Evolutionary conservation across 257 asterid species (phyloP).

Genomic region (Fraxinus americana): DNA sequence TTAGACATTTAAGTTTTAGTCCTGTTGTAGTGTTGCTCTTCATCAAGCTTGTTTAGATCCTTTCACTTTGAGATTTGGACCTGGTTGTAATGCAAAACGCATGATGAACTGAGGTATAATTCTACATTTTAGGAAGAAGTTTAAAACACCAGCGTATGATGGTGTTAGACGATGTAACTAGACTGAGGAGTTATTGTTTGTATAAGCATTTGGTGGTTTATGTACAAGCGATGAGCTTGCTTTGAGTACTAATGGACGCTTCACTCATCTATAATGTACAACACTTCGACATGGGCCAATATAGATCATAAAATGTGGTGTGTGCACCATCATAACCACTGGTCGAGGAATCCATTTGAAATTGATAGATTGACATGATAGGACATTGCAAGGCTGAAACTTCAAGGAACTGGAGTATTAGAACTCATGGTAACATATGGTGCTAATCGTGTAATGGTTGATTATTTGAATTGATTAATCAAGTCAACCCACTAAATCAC

Average conservation of each 20-base stretch:
- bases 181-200: not conserved
- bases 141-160: not conserved
- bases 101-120: not conserved
- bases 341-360: too few relatives aligned
- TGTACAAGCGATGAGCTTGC: not conserved
- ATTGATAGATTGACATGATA: too few relatives aligned
- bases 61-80: slow-evolving; percentile 18
- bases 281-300: not conserved
- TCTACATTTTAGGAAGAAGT: not conserved
- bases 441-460: not conserved
- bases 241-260: not conserved
- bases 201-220: not conserved
- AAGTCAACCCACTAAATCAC: too few relatives aligned
- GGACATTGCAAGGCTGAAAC: too few relatives aligned
- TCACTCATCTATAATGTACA: not conserved
- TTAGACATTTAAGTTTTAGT: slow-evolving; percentile 19
- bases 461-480: not conserved
- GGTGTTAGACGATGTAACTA: not conserved
- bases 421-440: too few relatives aligned
- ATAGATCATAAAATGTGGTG: too few relatives aligned
- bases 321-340: too few relatives aligned
- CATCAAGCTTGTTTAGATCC: slow-evolving; percentile 7
- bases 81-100: slow-evolving; percentile 14
- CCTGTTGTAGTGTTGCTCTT: slow-evolving; percentile 19
- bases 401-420: too few relatives aligned